These are phyloP conservation scores for Quercus tomentella DNA, from an alignment of 331 rosid genomes.

Conservation along the genomic window DNA sequence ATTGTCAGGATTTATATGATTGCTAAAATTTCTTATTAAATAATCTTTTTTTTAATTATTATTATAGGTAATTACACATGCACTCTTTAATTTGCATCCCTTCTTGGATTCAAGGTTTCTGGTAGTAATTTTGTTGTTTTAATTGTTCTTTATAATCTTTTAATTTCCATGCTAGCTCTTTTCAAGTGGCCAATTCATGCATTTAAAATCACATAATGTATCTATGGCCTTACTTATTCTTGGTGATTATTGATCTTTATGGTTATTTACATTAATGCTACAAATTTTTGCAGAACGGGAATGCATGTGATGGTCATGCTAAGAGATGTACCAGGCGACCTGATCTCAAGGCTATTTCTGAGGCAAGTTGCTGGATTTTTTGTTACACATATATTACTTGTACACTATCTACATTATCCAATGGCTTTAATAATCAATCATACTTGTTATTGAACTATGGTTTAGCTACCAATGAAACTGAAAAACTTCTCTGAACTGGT, in stretches of 20 bases:
- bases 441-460: background rate
- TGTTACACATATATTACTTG: background rate
- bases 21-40: background rate
- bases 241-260: too few relatives aligned
- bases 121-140: background rate
- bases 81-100: background rate
- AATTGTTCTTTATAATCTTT: background rate
- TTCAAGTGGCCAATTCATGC: background rate
- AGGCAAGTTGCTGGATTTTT: constrained; percentile 11
- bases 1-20: background rate
- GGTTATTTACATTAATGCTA: background rate
- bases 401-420: background rate
- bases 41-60: background rate
- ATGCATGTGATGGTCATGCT: background rate
- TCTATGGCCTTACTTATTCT: background rate
- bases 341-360: constrained; percentile 17
- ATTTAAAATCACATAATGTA: background rate
- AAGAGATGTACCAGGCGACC: constrained; percentile 5
- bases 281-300: constrained; percentile 18
- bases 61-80: too few relatives aligned
- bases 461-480: background rate
- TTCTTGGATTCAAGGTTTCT: too few relatives aligned
- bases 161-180: background rate
- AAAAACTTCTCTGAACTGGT: background rate
- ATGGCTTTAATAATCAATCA: too few relatives aligned